Base-by-base conservation (phyloP, 495 filamentous ascomycete genomes). In the Podospora fimiseda region DNA sequence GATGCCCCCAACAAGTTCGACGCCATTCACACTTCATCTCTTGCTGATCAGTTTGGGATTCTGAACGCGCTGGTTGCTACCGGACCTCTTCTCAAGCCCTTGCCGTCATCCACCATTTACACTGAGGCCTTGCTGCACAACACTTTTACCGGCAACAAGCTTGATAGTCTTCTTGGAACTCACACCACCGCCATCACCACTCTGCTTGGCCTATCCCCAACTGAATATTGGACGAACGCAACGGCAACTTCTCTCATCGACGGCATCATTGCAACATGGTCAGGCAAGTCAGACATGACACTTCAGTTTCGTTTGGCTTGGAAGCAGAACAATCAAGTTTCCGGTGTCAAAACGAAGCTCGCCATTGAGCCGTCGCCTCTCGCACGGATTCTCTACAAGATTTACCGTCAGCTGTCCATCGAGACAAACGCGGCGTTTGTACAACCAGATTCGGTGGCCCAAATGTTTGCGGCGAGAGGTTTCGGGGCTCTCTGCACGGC, bases 1-100 rank as follows among this genome's bases (percentile, higher is more conserved):
- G 52, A 76, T 33, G 71, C 70, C 9, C 76, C 77, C 11, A 50
- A 53, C 24, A 43, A 64, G 21, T 84, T 84, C 47, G 69, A 82
- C 52, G 66, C 78, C n/a, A 80, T 85, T 37, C 78, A 85, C 53
- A 82, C 80, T 1, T 80, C 76, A 4, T 78, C 76, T 50, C 63
- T 83, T 6, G 59, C 63, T 16, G 77, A 80, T 53, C 67, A 78
- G 44, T 9, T 76, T 20, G 78, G 77, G 16, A 48, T 65, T 0
- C 37, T 83, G 8, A 79, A 77, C 48, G 38, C 82, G 11, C 56
- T 84, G 11, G 56, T 76, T 22, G 70, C 79, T 1, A 56, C 74
- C 1, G 56, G 58, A 9, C 81, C 76, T 9, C 52, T 84, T 23
- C 59, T 83, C 9, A 63, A 61, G 5, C 52, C 65, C 20, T 49